These are phyloP conservation scores for Fraxinus paxiana DNA, from an alignment of 305 asterid species.

Conservation along the genomic window DNA sequence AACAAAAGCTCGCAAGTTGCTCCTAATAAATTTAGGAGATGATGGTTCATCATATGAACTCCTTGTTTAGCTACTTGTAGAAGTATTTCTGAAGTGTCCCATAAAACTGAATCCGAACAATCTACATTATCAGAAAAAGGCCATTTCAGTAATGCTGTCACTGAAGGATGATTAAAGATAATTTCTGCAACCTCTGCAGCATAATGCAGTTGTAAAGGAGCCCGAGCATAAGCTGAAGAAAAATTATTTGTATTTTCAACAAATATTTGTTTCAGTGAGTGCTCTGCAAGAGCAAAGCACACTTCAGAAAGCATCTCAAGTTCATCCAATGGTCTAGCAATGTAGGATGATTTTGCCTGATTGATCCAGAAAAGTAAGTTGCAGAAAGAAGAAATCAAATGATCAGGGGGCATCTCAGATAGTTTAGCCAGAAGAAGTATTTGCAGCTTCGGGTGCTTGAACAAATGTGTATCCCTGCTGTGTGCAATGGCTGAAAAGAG, in stretches of 20 bases:
- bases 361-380: slow-evolving; percentile 67
- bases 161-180: slow-evolving; percentile 62
- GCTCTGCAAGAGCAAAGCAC: slow-evolving; percentile 53
- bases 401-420: slow-evolving; percentile 52
- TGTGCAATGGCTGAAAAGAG: slow-evolving; percentile 60
- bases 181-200: slow-evolving; percentile 58
- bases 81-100: slow-evolving; percentile 43
- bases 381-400: slow-evolving; percentile 59
- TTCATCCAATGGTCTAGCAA: slow-evolving; percentile 36
- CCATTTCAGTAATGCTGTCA: slow-evolving; percentile 43
- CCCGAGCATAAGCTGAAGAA: slow-evolving; percentile 26
- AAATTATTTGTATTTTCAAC: slow-evolving; percentile 33
- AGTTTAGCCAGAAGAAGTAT: slow-evolving; percentile 67
- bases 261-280: slow-evolving; percentile 49
- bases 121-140: slow-evolving; percentile 46
- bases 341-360: slow-evolving; percentile 45
- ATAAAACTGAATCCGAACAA: slow-evolving; percentile 46
- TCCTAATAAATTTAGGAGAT: slow-evolving; percentile 53
- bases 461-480: slow-evolving; percentile 39
- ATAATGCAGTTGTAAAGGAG: slow-evolving; percentile 33
- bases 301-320: slow-evolving; percentile 54
- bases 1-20: slow-evolving; percentile 49
- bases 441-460: slow-evolving; percentile 40
- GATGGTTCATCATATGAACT: slow-evolving; percentile 55
- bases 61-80: slow-evolving; percentile 45